Evolutionary conservation across 2,329 filamentous ascomycete genomes (phyloP), one percentile per base, ranked within the genome.

Genomic region (Cladosporium sp.): DNA sequence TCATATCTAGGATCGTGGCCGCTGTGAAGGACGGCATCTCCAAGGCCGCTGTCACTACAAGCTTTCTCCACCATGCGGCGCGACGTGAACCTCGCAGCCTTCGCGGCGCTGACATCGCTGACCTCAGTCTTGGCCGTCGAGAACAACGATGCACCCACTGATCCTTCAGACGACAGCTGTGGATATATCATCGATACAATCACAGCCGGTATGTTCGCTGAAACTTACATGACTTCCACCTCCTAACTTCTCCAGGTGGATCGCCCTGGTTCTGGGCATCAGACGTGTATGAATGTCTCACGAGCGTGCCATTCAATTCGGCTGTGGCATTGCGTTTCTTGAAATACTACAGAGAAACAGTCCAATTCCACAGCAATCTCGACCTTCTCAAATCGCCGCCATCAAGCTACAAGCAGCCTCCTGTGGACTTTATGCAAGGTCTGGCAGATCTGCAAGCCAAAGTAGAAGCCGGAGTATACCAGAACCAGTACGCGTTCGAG

Each of bases 401-500:
- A 4, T 48, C 72, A 25, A 74, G 71, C 10, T 79, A 78, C 58
- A 75, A 75, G 0, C 77, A 79, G 58, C 70, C 76, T 43, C 71
- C 76, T 0, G 72, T 80, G 11, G 79, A 81, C 64, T 64, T 81
- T 3, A 68, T 79, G 46, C 76, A 70, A 14, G 75, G 76, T 18
- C 70, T 80, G 46, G 73, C 79, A 3, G 69, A 66, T 1, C 76
- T 81, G 65, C 68, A 72, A 58, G 72, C 70, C 18, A 72, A 74
- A 51, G 66, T 80, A 1, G 32, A 71, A 0, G 65, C 69, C 18
- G 73, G 70, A 16, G 68, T 65, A 0, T 81, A 79, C 69, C 67
- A 67, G 16, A 78, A 70, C 25, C 79, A 81, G 58, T 81, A 80
- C 59, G 78, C 79, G 3, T 78, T 80, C 32, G 78, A 81, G 66